Evolutionary conservation across 176 grass and related monocot genomes (phyloP).

Genomic region (Triticum monococcum): DNA sequence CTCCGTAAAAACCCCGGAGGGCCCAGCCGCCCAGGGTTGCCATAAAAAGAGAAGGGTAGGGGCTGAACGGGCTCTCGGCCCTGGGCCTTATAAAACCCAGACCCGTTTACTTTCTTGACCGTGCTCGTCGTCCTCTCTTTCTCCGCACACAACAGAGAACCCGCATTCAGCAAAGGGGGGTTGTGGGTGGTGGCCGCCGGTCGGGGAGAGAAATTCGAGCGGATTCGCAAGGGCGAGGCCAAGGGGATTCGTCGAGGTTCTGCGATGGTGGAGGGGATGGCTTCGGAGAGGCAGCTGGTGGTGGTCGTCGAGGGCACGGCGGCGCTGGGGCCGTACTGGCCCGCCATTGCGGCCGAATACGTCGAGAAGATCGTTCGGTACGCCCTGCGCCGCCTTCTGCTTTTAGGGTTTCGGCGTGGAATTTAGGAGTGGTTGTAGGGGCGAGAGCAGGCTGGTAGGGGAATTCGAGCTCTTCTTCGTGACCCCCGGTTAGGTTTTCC

Average conservation of each 20-base stretch:
- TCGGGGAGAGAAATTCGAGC: not conserved
- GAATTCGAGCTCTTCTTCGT: not conserved
- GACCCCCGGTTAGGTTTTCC: conserved; percentile 6
- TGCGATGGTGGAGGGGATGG: not conserved
- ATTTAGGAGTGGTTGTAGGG: not conserved
- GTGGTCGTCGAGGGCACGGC: conserved; percentile 85
- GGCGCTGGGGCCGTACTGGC: conserved; percentile 78
- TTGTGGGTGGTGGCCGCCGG: not conserved
- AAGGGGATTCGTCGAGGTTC: not conserved
- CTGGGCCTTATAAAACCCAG: not conserved
- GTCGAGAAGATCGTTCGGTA: conserved; percentile 95
- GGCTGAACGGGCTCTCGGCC: not conserved
- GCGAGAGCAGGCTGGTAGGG: not conserved
- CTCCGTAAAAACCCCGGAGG: not conserved
- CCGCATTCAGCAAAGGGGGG: not conserved
- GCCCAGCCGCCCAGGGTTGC: not conserved
- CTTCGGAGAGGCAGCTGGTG: conserved; percentile 67
- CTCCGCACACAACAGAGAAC: conserved; percentile 13
- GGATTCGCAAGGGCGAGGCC: conserved; percentile 4
- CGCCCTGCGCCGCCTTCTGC: not conserved
- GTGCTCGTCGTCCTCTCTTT: not conserved
- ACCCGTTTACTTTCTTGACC: not conserved
- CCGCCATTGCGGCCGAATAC: conserved; percentile 60
- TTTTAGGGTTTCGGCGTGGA: not conserved
- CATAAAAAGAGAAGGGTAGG: not conserved